Evolutionary conservation across 2,329 filamentous ascomycete genomes (phyloP), one percentile per base, ranked within the genome.

Genomic region (Alternaria brassicae): DNA sequence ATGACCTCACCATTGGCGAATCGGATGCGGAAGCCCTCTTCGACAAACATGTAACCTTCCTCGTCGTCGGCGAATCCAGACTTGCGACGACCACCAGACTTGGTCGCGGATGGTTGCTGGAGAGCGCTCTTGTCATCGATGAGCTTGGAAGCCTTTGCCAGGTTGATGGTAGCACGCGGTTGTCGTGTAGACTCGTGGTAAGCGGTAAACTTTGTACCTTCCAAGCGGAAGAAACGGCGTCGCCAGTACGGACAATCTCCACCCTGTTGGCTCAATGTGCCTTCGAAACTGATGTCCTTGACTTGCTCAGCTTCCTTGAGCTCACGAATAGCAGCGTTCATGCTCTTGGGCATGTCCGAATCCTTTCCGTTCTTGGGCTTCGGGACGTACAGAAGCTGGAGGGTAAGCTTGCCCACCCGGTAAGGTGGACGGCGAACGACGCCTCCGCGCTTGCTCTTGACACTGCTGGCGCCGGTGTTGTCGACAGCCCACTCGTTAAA

Each of bases 221-320:
- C 86, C 8, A 99, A 88, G 77, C 95, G 96, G 85, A 99, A 99
- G 82, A 96, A 98, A 61, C 95, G 92, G 60, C 95, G 92, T 62
- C 95, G 93, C 95, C 95, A 99, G 83, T 93, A 98, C 91, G 93
- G 93, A 79, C 95, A 99, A 77, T 99, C 95, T 69, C 95, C 95
- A 75, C 95, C 95, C 80, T 99, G 95, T 77, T 99, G 95, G 77
- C 93, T 97, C 60, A 99, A 82, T 72, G 91, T 89, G 28, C 95
- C 94, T 78, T 99, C 94, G 84, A 87, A 96, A 69, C 88, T 90
- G 62, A 90, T 88, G 48, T 89, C 85, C 62, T 91, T 86, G 62
- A 91, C 85, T 76, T 91, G 90, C 76, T 97, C 93, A 2, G 94
- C 93, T 52, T 94, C 92, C 79, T 91, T 92, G 80, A 99, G 88